These are phyloP conservation scores for Sungouiella thailandica DNA, from an alignment of 805 yeast species.

Conservation along the genomic window DNA sequence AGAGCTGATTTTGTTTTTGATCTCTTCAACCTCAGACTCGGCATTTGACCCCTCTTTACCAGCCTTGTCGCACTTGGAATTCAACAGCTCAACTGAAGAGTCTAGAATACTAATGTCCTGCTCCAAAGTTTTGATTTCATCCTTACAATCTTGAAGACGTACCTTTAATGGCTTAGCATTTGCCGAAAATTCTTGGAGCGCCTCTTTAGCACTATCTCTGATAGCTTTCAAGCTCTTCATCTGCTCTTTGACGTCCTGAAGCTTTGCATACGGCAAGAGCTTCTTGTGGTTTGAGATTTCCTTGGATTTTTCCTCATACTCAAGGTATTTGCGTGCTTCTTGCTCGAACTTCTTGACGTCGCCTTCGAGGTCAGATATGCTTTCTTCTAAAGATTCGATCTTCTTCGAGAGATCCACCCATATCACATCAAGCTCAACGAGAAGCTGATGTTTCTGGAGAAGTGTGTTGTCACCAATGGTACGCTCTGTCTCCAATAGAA, in stretches of 20 bases:
- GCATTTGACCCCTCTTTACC: slow-evolving; percentile 3
- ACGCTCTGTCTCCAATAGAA: slow-evolving; percentile 73
- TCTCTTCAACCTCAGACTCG: slow-evolving; percentile 1
- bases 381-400: slow-evolving; percentile 23
- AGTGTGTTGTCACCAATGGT: slow-evolving; percentile 66
- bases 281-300: slow-evolving; percentile 35
- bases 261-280: slow-evolving; percentile 37
- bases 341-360: slow-evolving; percentile 38
- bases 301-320: slow-evolving; percentile 40
- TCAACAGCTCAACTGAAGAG: neutral
- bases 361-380: slow-evolving; percentile 27
- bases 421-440: slow-evolving; percentile 47
- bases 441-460: slow-evolving; percentile 48
- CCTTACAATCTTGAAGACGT: slow-evolving; percentile 1
- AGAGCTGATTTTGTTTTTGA: slow-evolving; percentile 9
- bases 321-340: slow-evolving; percentile 43
- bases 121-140: neutral
- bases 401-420: slow-evolving; percentile 22
- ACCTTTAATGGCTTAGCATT: slow-evolving; percentile 21
- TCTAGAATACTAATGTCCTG: neutral
- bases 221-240: slow-evolving; percentile 28
- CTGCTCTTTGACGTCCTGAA: slow-evolving; percentile 31
- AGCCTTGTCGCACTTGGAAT: neutral
- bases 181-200: slow-evolving; percentile 21
- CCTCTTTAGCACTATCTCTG: slow-evolving; percentile 31